A percentile compares a stretch with the other conserved stretches of the same genome.
Evolutionary conservation across 148 eudicot species (phyloP).

Genomic region (Fagopyrum tataricum): DNA sequence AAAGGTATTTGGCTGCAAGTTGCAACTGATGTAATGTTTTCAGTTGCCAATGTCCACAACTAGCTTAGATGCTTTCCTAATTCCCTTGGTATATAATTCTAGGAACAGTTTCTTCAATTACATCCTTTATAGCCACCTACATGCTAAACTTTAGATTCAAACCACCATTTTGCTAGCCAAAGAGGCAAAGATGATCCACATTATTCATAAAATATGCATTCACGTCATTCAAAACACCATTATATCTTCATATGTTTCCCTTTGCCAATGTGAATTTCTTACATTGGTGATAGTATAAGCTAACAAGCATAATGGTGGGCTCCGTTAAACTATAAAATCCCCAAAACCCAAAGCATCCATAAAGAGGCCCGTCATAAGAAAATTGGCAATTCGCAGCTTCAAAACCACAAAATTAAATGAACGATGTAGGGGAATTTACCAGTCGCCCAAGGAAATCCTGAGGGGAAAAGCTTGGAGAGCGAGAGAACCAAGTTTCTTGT

Average conservation of each 20-base stretch:
- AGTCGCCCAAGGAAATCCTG: slow-evolving; percentile 22
- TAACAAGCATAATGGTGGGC: neutral
- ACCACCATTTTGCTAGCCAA: too few relatives aligned
- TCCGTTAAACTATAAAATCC: neutral
- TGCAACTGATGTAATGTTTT: too few relatives aligned
- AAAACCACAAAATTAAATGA: neutral
- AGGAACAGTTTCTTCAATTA: neutral
- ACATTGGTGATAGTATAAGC: neutral
- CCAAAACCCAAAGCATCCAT: neutral
- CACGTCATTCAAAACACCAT: neutral
- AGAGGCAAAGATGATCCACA: too few relatives aligned
- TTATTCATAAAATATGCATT: too few relatives aligned
- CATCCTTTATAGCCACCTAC: neutral
- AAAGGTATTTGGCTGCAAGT: neutral
- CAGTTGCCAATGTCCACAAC: neutral
- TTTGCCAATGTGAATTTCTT: neutral
- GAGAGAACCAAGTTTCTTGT: slow-evolving; percentile 47
- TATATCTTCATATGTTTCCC: neutral
- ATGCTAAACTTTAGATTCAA: neutral
- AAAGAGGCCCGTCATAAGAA: neutral
- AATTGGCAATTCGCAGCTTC: neutral
- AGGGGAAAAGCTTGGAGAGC: slow-evolving; percentile 56
- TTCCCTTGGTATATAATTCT: neutral
- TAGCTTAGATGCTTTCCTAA: neutral
- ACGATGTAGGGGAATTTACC: neutral